Base-by-base conservation (phyloP, 2,329 filamentous ascomycete genomes). In the Immersiporthe knoxdaviesiana region DNA sequence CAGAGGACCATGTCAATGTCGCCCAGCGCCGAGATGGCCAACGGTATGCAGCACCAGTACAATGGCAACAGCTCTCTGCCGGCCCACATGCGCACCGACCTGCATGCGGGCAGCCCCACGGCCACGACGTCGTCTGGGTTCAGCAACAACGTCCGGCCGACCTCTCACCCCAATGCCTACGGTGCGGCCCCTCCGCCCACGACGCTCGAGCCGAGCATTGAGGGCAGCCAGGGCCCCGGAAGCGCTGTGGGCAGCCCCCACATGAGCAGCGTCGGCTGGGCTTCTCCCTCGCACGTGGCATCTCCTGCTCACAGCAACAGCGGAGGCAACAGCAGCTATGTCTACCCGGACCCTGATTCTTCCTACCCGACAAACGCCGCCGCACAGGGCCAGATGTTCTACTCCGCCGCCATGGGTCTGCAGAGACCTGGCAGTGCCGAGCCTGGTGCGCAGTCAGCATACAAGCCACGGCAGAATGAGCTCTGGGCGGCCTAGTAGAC, bases 201-300 rank as follows among this genome's bases (percentile, higher is more conserved):
- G 63, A 94, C 92, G 21, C 84, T 97, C 65, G 95, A 97, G 81
- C 93, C 94, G 35, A 94, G 88, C 78, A 87, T 93, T 71, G 93
- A 95, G 77, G 90, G 92, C 70, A 90, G 91, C 72, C 90, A 91
- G 74, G 88, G 87, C 1, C 79, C 83, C 63, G 85, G 85, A 67
- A 97, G 92, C 77, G 90, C 88, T n/a, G 89, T 84, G 68, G 92
- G 92, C 66, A 97, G 94, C 79, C 94, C 95, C 64, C 94, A 97
- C 79, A 93, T 97, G 89, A 81, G 83, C 71, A 89, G 86, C 71
- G 86, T 93, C 72, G 92, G 92, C 67, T 97, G 95, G 94, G 92
- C 93, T 73, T 97, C 94, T 5, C 94, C 94, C 4, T 88, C 90
- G 2, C 92, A 94, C 73, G 88, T 89, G 72, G 70, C 62, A 30